Conservation (phyloP, 2,329 filamentous ascomycete genomes). For the Fusarium pseudonygamai region DNA sequence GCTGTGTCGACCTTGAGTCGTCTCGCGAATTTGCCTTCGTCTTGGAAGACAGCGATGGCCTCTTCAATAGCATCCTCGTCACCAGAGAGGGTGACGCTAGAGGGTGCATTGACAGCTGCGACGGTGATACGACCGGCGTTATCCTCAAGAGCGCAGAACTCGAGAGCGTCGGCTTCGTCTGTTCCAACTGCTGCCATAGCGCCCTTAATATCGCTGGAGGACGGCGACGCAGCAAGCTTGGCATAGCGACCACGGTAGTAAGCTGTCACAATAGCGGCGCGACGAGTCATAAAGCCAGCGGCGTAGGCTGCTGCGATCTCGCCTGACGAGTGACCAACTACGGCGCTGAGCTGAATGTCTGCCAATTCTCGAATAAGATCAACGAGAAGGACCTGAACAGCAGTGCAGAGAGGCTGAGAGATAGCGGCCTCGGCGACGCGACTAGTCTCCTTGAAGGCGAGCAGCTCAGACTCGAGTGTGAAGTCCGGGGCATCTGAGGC, state of each 20-base stretch:
- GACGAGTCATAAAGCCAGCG: background rate
- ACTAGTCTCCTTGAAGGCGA: background rate
- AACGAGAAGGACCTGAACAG: background rate
- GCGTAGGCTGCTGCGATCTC: slow-evolving; percentile 7
- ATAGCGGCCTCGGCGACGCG: background rate
- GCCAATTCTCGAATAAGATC: background rate
- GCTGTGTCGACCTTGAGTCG: slow-evolving; percentile 8
- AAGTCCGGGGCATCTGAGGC: background rate
- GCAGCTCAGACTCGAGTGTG: background rate
- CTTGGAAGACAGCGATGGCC: background rate
- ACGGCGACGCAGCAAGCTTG: background rate
- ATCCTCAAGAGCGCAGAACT: background rate
- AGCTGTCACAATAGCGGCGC: slow-evolving; percentile 45
- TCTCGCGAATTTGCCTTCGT: background rate
- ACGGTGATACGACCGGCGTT: background rate
- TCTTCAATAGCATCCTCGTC: slow-evolving; percentile 48
- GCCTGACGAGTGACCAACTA: slow-evolving; percentile 56
- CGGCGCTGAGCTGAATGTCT: slow-evolving; percentile 47
- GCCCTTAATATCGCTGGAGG: background rate
- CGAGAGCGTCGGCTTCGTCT: background rate
- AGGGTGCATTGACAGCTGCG: background rate
- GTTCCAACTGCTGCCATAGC: slow-evolving; percentile 1
- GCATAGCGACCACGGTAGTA: slow-evolving; percentile 11
- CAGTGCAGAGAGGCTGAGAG: slow-evolving; percentile 6
- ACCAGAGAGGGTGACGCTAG: background rate